These are phyloP conservation scores for Mycena olivaceomarginata DNA, from an alignment of 768 basidiomycete species.

Conservation along the genomic window DNA sequence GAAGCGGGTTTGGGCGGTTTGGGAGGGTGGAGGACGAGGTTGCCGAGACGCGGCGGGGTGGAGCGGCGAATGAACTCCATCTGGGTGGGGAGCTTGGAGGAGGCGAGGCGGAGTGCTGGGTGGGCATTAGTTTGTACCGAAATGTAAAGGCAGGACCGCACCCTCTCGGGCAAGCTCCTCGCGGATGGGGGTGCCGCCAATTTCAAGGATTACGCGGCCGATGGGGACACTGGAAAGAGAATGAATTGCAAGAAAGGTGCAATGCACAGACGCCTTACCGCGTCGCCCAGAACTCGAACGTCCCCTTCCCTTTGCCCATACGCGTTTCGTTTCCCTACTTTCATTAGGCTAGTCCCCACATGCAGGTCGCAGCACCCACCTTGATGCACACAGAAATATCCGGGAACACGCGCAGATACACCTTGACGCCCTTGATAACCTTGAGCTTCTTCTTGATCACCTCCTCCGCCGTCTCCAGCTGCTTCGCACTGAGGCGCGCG, in stretches of 20 bases:
- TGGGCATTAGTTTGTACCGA: not conserved
- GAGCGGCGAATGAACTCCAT: constrained; percentile 90
- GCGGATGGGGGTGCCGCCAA: constrained; percentile 92
- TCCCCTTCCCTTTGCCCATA: constrained; percentile 99
- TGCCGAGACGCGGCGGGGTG: constrained; percentile 86
- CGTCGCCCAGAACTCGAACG: constrained; percentile 98
- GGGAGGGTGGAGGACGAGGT: constrained; percentile 71
- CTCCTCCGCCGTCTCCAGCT: constrained; percentile 90
- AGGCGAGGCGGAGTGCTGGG: constrained; percentile 90
- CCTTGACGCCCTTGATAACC: constrained; percentile 90
- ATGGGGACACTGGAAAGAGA: constrained; percentile 79
- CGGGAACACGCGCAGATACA: constrained; percentile 94
- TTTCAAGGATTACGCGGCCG: constrained; percentile 95
- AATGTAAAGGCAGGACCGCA: constrained; percentile 56
- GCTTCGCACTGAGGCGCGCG: constrained; percentile 90
- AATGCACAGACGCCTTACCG: constrained; percentile 65
- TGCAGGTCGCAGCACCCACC: constrained; percentile 62
- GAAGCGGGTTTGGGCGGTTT: constrained; percentile 47
- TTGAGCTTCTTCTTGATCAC: constrained; percentile 94
- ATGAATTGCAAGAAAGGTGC: constrained; percentile 1
- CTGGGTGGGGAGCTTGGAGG: constrained; percentile 88
- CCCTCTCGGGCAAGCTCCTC: constrained; percentile 96
- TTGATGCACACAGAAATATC: constrained; percentile 99
- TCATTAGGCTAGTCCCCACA: not conserved
- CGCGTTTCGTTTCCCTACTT: constrained; percentile 95